phyloP scores from a whole-genome alignment of 345 rosid species.

The Geranium brycei region DNA sequence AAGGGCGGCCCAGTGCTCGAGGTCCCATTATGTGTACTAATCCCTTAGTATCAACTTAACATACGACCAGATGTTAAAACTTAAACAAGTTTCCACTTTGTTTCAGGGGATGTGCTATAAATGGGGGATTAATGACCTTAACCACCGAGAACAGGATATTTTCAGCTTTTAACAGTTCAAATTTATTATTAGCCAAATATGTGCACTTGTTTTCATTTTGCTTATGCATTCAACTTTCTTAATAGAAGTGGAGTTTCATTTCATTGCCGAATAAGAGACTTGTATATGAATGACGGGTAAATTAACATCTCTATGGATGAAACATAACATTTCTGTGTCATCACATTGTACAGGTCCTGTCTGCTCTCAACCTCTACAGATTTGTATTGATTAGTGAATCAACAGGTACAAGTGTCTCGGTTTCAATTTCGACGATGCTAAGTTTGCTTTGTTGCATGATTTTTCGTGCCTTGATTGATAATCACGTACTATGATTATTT shows the following conservation, averaged over 20 bases:
- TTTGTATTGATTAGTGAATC: constrained; percentile 48
- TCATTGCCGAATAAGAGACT: neutral
- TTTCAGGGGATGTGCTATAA: too few species aligned
- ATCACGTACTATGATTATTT: too few species aligned
- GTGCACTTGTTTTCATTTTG: too few species aligned
- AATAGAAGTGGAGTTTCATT: neutral
- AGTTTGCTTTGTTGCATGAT: neutral
- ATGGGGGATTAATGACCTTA: neutral
- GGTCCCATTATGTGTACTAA: too few species aligned
- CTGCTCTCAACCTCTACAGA: constrained; percentile 80
- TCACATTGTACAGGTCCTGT: constrained; percentile 46
- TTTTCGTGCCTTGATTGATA: neutral
- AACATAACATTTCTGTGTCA: neutral
- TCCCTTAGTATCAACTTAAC: too few species aligned
- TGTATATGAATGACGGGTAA: neutral
- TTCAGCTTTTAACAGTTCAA: too few species aligned
- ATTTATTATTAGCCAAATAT: too few species aligned
- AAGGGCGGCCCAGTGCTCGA: too few species aligned
- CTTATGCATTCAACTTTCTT: too few species aligned
- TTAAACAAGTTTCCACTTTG: neutral
- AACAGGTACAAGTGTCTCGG: constrained; percentile 32
- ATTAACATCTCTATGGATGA: neutral
- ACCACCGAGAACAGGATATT: too few species aligned
- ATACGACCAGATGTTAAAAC: neutral
- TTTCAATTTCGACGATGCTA: neutral